Percentiles rank a stretch among this genome's conserved stretches.
Conservation (phyloP, 2,329 filamentous ascomycete species). For the Aspergillus costaricaensis region DNA sequence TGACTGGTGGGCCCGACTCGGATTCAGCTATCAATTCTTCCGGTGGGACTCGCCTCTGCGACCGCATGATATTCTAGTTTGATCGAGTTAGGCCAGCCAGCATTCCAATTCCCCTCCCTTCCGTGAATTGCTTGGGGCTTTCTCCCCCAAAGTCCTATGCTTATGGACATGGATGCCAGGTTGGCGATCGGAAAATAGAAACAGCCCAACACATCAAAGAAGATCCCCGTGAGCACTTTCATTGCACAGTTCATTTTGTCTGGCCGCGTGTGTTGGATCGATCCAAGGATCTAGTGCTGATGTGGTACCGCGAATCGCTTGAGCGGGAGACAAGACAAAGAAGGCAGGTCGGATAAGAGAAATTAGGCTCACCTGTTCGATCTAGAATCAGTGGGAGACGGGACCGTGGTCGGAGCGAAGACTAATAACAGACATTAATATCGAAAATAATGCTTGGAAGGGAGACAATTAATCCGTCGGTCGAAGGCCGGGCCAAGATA, state of each 20-base stretch:
- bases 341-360: background rate
- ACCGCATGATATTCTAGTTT: background rate
- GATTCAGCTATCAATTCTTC: background rate
- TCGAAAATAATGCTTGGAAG: background rate
- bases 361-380: background rate
- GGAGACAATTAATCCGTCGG: background rate
- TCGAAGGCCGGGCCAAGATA: background rate
- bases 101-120: background rate
- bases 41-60: background rate
- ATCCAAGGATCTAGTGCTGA: background rate
- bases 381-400: background rate
- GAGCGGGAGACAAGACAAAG: background rate
- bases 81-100: background rate
- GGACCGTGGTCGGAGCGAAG: background rate
- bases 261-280: background rate
- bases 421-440: background rate
- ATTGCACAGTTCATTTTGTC: background rate
- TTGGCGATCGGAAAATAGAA: background rate
- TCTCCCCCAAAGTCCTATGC: background rate
- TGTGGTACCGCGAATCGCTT: background rate
- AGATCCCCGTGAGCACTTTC: background rate
- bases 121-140: too few relatives aligned
- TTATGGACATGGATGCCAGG: background rate
- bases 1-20: background rate
- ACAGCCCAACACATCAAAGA: background rate